Percentiles rank a stretch among this genome's conserved stretches.
These are phyloP conservation scores for Lipomyces kockii DNA, from an alignment of 805 yeast species.

Conservation along the genomic window DNA sequence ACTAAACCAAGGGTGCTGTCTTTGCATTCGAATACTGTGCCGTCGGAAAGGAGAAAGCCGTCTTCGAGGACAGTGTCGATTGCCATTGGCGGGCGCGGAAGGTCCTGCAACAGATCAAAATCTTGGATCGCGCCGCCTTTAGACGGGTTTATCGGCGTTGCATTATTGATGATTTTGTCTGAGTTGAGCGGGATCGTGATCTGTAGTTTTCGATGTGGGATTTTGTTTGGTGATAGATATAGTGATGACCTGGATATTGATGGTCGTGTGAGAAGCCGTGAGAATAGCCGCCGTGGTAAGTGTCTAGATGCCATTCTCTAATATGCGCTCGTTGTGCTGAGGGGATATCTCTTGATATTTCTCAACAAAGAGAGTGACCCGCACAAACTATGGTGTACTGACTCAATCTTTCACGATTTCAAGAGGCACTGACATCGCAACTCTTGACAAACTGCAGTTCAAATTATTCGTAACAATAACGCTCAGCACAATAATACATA, in stretches of 20 bases:
- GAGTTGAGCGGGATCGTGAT: not conserved
- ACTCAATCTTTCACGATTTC: too few species aligned
- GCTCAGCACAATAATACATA: too few species aligned
- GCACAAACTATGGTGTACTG: too few species aligned
- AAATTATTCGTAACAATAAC: too few species aligned
- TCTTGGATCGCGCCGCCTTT: slow-evolving; percentile 36
- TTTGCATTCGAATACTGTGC: slow-evolving; percentile 39
- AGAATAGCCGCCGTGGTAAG: not conserved
- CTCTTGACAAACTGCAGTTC: too few species aligned
- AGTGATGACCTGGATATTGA: slow-evolving; percentile 1
- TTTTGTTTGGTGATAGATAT: not conserved
- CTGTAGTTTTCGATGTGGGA: slow-evolving; percentile 8
- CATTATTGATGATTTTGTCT: slow-evolving; percentile 24
- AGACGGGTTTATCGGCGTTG: slow-evolving; percentile 29
- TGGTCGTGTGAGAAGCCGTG: not conserved
- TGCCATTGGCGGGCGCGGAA: slow-evolving; percentile 35
- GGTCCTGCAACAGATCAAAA: slow-evolving; percentile 34
- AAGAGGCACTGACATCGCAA: too few species aligned
- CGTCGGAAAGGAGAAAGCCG: slow-evolving; percentile 32
- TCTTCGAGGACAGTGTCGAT: slow-evolving; percentile 26
- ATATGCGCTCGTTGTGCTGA: not conserved
- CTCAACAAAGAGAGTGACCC: too few species aligned
- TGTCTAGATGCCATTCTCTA: not conserved
- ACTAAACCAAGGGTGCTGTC: slow-evolving; percentile 52
- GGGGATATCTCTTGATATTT: too few species aligned